Base-by-base conservation (phyloP, 2,329 filamentous ascomycete genomes). In the Neopestalotiopsis rosae region DNA sequence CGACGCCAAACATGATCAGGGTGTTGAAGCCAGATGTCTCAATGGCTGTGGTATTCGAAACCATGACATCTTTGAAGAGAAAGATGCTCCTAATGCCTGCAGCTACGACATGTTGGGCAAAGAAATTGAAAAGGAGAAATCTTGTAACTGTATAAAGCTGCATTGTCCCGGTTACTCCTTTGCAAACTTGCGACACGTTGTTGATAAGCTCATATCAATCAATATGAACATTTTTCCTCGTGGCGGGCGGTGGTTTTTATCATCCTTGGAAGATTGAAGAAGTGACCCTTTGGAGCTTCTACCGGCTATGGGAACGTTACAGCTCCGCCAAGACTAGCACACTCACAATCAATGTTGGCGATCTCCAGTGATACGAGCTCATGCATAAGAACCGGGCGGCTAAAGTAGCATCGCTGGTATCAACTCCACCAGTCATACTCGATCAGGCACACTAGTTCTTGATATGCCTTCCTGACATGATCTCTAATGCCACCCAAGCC, bases 41-140 rank as follows among this genome's bases (percentile, higher is more conserved):
- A 5, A 84, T 69, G 2, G 81, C 76, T 1, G 78, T 75, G 0
- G 83, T 84, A 74, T 84, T 78, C 5, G 82, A 85, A 66, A 82
- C 81, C 71, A 84, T 69, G 20, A 84, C 83, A 67, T 84, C 82
- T 67, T 85, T 83, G 73, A 82, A 82, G 9, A 82, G 72, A 67
- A 79, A 83, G 34, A 83, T 79, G 71, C 68, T 71, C 65, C 78
- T 73, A 64, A 78, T 79, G 42, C 64, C 70, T 1, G 72, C 64
- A 17, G 64, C 61, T 12, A 64, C 14, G 12, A 32, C 61, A 52
- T 30, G 5, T 17, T 64, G 40, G 3, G 40, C 24, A 24, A 64
- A 49, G 10, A 64, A 12, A 12, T 64, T 20, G 14, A 64, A 12
- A 2, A 49, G 9, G 12, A 64, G 38, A 17, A 38, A 9, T 32